Conservation (phyloP, 345 rosid genomes). For the Arabis hirsuta region DNA sequence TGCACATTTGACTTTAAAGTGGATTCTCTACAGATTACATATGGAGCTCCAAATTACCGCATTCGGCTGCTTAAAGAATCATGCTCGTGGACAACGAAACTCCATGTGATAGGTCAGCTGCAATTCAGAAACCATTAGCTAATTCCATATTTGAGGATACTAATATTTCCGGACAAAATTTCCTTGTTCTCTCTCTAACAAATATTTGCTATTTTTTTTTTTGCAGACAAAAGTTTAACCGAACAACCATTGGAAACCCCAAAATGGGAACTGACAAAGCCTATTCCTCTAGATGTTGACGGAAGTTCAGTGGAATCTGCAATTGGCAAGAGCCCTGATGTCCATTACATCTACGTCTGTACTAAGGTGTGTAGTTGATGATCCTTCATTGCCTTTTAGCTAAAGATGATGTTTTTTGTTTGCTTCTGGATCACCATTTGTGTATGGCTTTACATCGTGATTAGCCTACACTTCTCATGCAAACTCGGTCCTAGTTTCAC, state of each 20-base stretch:
- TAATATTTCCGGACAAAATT: not conserved
- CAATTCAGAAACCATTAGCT: not conserved
- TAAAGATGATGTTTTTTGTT: not conserved
- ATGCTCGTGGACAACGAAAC: slow-evolving; percentile 59
- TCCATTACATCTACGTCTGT: slow-evolving; percentile 77
- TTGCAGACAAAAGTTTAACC: slow-evolving; percentile 58
- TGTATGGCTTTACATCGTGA: not conserved
- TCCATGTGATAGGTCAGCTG: slow-evolving; percentile 71
- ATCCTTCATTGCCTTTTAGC: not conserved
- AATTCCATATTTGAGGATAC: not conserved
- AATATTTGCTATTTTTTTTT: not conserved
- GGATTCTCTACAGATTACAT: slow-evolving; percentile 64
- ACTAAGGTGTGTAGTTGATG: slow-evolving; percentile 52
- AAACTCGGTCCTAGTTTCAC: not conserved
- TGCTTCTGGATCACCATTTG: slow-evolving; percentile 14
- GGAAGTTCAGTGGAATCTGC: slow-evolving; percentile 60
- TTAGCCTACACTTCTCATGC: slow-evolving; percentile 1
- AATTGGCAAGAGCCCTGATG: slow-evolving; percentile 71
- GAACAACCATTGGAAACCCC: slow-evolving; percentile 53
- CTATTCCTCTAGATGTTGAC: slow-evolving; percentile 63
- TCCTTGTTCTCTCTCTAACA: slow-evolving; percentile 5
- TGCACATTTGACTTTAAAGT: slow-evolving; percentile 1
- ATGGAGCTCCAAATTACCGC: slow-evolving; percentile 85
- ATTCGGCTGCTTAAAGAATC: slow-evolving; percentile 58
- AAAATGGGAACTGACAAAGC: slow-evolving; percentile 60